Conservation (phyloP, 352 stramenopile genomes). For the Globisporangium lucens region DNA sequence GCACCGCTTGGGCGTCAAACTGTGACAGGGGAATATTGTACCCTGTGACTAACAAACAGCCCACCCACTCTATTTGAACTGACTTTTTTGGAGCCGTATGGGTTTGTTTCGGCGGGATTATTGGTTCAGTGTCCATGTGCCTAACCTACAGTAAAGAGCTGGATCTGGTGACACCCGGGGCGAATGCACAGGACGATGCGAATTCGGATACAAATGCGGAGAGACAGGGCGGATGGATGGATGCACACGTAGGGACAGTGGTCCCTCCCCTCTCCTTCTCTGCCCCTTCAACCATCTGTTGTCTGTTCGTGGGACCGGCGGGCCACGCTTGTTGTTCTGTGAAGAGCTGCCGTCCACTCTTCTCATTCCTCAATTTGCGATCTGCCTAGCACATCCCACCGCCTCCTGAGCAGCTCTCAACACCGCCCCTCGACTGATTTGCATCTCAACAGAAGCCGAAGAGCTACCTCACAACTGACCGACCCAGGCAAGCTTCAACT, state of each 20-base stretch:
- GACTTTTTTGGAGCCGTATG: neutral
- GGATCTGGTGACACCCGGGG: slow-evolving; percentile 8
- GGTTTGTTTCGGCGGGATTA: too few species aligned
- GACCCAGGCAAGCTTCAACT: neutral
- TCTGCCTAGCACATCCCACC: slow-evolving; percentile 14
- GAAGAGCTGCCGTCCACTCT: neutral
- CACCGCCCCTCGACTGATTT: neutral
- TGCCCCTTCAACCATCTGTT: neutral
- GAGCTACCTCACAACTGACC: neutral
- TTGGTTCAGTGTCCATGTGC: too few species aligned
- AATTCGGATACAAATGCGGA: neutral
- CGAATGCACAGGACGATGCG: slow-evolving; percentile 11
- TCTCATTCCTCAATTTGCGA: slow-evolving; percentile 37
- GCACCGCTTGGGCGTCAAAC: neutral
- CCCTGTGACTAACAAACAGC: neutral
- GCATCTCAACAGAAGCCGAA: neutral
- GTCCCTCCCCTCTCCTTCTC: neutral
- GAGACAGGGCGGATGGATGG: neutral
- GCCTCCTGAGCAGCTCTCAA: neutral
- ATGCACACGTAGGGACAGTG: slow-evolving; percentile 3
- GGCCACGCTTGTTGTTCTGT: neutral
- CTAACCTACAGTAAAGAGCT: neutral
- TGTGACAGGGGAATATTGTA: neutral
- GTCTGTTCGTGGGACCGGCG: neutral
- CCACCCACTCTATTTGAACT: neutral